A percentile compares a stretch with the other conserved stretches of the same genome.
Conservation (phyloP, 2,329 filamentous ascomycete genomes). For the Elsinoe perseae region DNA sequence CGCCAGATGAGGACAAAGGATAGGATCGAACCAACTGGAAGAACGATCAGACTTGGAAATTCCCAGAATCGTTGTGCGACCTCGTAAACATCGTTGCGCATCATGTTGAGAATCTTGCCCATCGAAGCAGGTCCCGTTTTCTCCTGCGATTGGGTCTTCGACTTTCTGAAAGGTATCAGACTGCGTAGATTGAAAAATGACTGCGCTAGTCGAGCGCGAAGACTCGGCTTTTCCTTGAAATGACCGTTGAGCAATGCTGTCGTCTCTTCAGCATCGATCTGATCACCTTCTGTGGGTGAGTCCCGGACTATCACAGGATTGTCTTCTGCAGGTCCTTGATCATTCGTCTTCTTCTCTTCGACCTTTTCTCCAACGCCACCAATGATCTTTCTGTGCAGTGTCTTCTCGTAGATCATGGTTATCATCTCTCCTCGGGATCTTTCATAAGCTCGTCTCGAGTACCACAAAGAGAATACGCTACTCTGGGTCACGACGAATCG, state of each 20-base stretch:
- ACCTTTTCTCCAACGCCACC: conserved; percentile 21
- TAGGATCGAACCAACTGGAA: conserved; percentile 67
- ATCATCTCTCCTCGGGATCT: conserved; percentile 77
- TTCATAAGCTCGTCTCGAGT: conserved; percentile 74
- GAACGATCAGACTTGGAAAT: conserved; percentile 64
- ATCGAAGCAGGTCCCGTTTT: conserved; percentile 62
- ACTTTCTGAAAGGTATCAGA: not conserved
- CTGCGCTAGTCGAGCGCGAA: conserved; percentile 13
- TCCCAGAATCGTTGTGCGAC: conserved; percentile 81
- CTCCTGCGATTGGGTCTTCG: conserved; percentile 20
- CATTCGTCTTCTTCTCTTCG: not conserved
- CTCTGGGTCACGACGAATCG: conserved; percentile 58
- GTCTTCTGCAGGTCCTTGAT: not conserved
- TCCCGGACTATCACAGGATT: not conserved
- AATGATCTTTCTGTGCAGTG: conserved; percentile 56
- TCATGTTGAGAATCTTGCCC: conserved; percentile 83
- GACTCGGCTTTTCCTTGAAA: conserved; percentile 7
- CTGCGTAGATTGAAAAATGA: not conserved
- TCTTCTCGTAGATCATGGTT: conserved; percentile 77
- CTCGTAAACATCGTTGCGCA: conserved; percentile 66
- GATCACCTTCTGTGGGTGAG: conserved; percentile 21
- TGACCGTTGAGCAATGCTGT: conserved; percentile 3
- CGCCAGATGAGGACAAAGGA: conserved; percentile 67
- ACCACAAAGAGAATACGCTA: conserved; percentile 68
- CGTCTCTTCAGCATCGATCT: conserved; percentile 19